Base-by-base conservation (phyloP, 106 monocot genomes). In the Iris macrosiphon region DNA sequence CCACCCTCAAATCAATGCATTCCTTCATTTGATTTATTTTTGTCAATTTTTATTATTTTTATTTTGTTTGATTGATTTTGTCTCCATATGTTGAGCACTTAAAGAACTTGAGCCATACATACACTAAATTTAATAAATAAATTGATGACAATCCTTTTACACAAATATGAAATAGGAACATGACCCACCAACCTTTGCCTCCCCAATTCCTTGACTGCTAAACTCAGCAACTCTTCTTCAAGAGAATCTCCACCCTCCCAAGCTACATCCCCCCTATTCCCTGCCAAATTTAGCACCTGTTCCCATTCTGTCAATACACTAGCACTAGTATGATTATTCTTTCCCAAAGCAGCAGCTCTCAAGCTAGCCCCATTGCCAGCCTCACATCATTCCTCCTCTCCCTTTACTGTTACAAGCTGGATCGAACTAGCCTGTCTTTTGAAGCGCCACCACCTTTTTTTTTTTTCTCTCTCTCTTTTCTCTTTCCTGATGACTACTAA, bases 241-340 rank as follows among this genome's bases (percentile, higher is more conserved):
- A 16, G 3, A 6, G 29, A 12, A 42, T 29, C n/a, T 17, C 15
- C 49, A 51, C 24, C 24, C 58, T 38, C 28, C 34, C 39, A 22
- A 21, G 52, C 48, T 47, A 45, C 53, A 66, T 28, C 40, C 29
- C 66, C 2, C 5, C 5, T 15, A 37, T 41, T 15, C 8, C 20
- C 57, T 61, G 67, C 60, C 55, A 67, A 68, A 53, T 54, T 62
- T 59, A 40, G 59, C 45, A 73, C 73, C 52, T 73, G 58, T 37
- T 66, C 41, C 59, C 33, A 73, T 51, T 60, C 52, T 20, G 34
- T 49, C 21, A 27, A n/a, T 26, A 40, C 31, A 41, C 49, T n/a
- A 55, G 20, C 38, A 58, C 30, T 61, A 42, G 12, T 31, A 29
- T 43, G 14, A 27, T 25, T 11, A 17, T 45, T 29, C 28, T 32